A percentile compares a stretch with the other conserved stretches of the same genome.
Conservation (phyloP, 176 grass and related monocot species). For the Musa beccarii region DNA sequence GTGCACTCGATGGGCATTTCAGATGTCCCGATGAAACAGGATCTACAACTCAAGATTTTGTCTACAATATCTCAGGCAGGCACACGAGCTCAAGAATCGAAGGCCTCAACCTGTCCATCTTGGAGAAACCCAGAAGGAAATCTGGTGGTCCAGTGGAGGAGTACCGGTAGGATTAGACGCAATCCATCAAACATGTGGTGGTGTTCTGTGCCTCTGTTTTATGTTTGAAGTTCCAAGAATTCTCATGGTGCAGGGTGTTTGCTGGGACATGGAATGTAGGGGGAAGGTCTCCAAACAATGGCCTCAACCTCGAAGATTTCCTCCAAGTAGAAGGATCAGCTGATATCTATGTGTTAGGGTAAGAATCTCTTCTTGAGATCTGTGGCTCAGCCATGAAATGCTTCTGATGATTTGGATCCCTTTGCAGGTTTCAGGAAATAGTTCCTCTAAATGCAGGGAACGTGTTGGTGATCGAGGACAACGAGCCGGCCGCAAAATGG, state of each 20-base stretch:
- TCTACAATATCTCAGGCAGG: conserved; percentile 40
- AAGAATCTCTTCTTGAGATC: not conserved
- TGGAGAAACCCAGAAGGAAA: conserved; percentile 13
- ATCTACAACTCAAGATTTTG: not conserved
- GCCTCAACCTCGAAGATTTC: conserved; percentile 73
- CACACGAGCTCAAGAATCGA: conserved; percentile 47
- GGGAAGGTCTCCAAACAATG: conserved; percentile 67
- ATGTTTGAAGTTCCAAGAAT: not conserved
- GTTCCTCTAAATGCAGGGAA: conserved; percentile 90
- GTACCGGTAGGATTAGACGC: conserved; percentile 14
- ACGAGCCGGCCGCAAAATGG: conserved; percentile 78
- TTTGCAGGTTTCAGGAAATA: conserved; percentile 92
- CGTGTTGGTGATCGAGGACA: conserved; percentile 86
- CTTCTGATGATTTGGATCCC: not conserved
- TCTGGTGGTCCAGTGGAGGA: conserved; percentile 16
- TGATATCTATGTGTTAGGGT: conserved; percentile 97
- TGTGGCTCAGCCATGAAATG: too few species aligned
- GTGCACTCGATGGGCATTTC: not conserved
- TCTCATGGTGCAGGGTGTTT: conserved; percentile 50
- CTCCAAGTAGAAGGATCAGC: conserved; percentile 68
- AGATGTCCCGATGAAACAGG: not conserved
- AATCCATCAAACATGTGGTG: not conserved
- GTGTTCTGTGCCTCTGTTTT: not conserved
- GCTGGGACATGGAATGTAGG: conserved; percentile 96
- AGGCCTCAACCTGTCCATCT: conserved; percentile 31